Conservation (phyloP, 2,329 filamentous ascomycete genomes). For the Spiromastix sp. region DNA sequence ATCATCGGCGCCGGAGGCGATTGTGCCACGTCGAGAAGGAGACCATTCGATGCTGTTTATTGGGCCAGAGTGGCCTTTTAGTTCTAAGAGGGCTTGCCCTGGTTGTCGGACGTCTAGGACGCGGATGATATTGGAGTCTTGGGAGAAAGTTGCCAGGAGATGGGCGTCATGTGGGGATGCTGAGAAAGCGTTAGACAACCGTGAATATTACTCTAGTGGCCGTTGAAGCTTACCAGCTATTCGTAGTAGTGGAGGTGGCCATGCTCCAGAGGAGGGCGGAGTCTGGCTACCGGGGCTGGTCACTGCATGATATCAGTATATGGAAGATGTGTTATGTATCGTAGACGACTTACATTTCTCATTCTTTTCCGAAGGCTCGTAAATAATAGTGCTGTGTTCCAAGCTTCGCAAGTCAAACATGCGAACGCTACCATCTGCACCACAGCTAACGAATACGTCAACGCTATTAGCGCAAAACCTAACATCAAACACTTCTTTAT, state of each 20-base stretch:
- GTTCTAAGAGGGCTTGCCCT: conserved; percentile 84
- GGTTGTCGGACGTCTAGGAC: conserved; percentile 95
- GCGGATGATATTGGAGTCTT: conserved; percentile 83
- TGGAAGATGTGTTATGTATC: conserved; percentile 3
- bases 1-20: conserved; percentile 88
- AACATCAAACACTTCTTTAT: conserved; percentile 98
- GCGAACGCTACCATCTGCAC: conserved; percentile 90
- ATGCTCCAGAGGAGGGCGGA: conserved; percentile 44
- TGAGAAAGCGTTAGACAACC: conserved; percentile 15
- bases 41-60: conserved; percentile 97
- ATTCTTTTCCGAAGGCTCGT: conserved; percentile 87
- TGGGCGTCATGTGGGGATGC: conserved; percentile 94
- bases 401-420: conserved; percentile 97
- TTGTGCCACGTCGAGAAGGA: conserved; percentile 69
- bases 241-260: conserved; percentile 47
- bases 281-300: conserved; percentile 49
- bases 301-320: conserved; percentile 20
- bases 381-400: conserved; percentile 98
- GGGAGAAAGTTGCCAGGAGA: conserved; percentile 91
- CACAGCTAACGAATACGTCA: conserved; percentile 97
- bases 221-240: conserved; percentile 29
- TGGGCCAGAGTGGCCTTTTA: conserved; percentile 74
- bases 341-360: conserved; percentile 43
- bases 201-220: background rate
- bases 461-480: conserved; percentile 96